Percentiles rank a stretch among this genome's conserved stretches.
These are phyloP conservation scores for Xerocomellus intermedius DNA, from an alignment of 768 basidiomycete species.

Conservation along the genomic window DNA sequence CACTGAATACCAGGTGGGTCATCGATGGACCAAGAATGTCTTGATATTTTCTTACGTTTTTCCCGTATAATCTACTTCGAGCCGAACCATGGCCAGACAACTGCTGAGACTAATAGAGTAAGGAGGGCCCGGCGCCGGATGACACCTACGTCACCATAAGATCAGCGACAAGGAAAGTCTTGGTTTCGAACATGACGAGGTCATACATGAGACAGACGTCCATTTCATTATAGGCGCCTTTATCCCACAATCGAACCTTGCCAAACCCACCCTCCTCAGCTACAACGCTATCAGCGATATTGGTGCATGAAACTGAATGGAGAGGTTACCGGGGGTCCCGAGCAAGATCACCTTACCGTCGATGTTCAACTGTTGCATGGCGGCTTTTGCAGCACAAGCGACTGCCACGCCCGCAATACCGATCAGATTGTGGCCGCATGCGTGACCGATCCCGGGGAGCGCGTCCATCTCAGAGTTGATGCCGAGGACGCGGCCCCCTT, in stretches of 20 bases:
- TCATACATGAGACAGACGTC: slow-evolving; percentile 72
- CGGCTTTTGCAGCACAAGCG: slow-evolving; percentile 65
- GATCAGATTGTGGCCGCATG: slow-evolving; percentile 83
- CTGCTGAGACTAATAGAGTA: slow-evolving; percentile 63
- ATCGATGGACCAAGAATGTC: neutral
- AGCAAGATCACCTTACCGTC: slow-evolving; percentile 68
- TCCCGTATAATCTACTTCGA: slow-evolving; percentile 66
- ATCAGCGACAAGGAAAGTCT: neutral
- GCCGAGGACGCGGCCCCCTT: slow-evolving; percentile 68
- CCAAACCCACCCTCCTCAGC: slow-evolving; percentile 81
- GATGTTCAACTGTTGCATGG: slow-evolving; percentile 59
- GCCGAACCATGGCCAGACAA: slow-evolving; percentile 58
- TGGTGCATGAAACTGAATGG: neutral
- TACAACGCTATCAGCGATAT: slow-evolving; percentile 24
- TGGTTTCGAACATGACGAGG: neutral
- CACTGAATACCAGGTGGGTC: slow-evolving; percentile 39
- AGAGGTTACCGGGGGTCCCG: slow-evolving; percentile 67
- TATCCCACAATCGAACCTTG: slow-evolving; percentile 66
- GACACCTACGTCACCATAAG: slow-evolving; percentile 52
- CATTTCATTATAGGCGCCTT: slow-evolving; percentile 75
- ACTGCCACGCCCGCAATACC: slow-evolving; percentile 74
- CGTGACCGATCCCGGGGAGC: slow-evolving; percentile 59
- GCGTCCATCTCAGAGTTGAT: slow-evolving; percentile 81
- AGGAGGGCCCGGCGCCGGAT: slow-evolving; percentile 76
- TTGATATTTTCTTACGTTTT: slow-evolving; percentile 53